These are phyloP conservation scores for Hirsutella thompsonii DNA, from an alignment of 2,329 filamentous ascomycete species.

Conservation along the genomic window DNA sequence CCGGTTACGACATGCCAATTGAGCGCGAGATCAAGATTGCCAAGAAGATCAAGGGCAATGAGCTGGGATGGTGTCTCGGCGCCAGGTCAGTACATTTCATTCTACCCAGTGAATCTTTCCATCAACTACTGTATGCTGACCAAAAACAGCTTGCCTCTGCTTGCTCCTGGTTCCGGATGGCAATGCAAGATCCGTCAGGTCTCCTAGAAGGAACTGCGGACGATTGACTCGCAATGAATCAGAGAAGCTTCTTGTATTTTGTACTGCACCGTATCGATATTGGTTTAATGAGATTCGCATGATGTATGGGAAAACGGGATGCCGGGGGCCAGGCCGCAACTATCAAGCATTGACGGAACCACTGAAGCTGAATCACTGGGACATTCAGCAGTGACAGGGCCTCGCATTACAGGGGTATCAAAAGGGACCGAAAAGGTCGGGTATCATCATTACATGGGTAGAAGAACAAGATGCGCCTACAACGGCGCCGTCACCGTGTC, in stretches of 20 bases:
- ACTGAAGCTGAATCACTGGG: neutral
- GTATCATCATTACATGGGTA: neutral
- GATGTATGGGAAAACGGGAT: too few relatives aligned
- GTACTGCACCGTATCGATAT: too few relatives aligned
- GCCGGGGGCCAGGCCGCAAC: too few relatives aligned
- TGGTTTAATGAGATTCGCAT: too few relatives aligned
- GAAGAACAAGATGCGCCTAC: conserved; percentile 8
- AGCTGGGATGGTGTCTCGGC: conserved; percentile 94
- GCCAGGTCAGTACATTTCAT: conserved; percentile 61
- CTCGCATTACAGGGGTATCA: neutral
- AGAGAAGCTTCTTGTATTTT: too few relatives aligned
- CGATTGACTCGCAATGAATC: too few relatives aligned
- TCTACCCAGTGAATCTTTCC: neutral
- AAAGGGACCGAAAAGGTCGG: neutral
- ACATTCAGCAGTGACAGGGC: neutral
- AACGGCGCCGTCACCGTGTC: conserved; percentile 40
- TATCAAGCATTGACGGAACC: neutral
- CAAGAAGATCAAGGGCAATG: conserved; percentile 97
- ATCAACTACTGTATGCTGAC: neutral
- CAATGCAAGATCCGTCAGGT: conserved; percentile 74
- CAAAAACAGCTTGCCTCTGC: conserved; percentile 59
- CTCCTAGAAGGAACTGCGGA: conserved; percentile 26
- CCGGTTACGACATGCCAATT: conserved; percentile 95
- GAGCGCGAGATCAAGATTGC: conserved; percentile 94
- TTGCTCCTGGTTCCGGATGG: conserved; percentile 77